phyloP scores from a whole-genome alignment of 352 stramenopile species.

The Globisporangium yorkense region DNA sequence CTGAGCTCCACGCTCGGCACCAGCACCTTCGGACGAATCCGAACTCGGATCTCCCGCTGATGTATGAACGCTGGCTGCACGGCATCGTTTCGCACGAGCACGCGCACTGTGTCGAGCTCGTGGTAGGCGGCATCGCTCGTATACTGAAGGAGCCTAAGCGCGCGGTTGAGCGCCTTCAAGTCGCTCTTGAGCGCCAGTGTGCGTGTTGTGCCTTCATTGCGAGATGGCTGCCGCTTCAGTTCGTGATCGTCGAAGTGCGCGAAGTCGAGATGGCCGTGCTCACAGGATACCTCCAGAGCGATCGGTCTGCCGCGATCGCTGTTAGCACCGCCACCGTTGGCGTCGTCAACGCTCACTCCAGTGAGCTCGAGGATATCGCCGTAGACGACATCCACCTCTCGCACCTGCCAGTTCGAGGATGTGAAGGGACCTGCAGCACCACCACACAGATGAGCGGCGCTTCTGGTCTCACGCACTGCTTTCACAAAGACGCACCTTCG shows the following conservation, averaged over 20 bases:
- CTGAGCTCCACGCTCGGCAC: slow-evolving; percentile 24
- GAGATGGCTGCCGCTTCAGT: neutral
- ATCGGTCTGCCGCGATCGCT: neutral
- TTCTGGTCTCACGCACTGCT: neutral
- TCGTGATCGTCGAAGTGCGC: slow-evolving; percentile 5
- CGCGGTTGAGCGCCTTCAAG: slow-evolving; percentile 14
- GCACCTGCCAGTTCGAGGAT: slow-evolving; percentile 15
- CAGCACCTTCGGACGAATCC: slow-evolving; percentile 17
- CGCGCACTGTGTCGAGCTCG: slow-evolving; percentile 14
- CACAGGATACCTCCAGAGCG: slow-evolving; percentile 8
- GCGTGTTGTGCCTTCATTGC: neutral
- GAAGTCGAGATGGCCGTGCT: slow-evolving; percentile 11
- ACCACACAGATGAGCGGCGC: neutral
- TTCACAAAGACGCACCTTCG: slow-evolving; percentile 12
- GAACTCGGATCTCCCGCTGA: slow-evolving; percentile 16
- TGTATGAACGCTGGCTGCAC: slow-evolving; percentile 8
- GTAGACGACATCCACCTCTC: slow-evolving; percentile 7
- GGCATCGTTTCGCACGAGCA: slow-evolving; percentile 14
- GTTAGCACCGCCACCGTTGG: slow-evolving; percentile 2
- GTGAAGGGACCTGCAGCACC: slow-evolving; percentile 11
- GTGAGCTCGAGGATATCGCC: slow-evolving; percentile 7
- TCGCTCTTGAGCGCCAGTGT: neutral
- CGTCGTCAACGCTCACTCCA: slow-evolving; percentile 11
- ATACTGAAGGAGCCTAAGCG: slow-evolving; percentile 17
- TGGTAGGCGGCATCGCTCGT: slow-evolving; percentile 10